A percentile compares a stretch with the other conserved stretches of the same genome.
These are phyloP conservation scores for Suillus fuscotomentosus DNA, from an alignment of 768 basidiomycete species.

Conservation along the genomic window DNA sequence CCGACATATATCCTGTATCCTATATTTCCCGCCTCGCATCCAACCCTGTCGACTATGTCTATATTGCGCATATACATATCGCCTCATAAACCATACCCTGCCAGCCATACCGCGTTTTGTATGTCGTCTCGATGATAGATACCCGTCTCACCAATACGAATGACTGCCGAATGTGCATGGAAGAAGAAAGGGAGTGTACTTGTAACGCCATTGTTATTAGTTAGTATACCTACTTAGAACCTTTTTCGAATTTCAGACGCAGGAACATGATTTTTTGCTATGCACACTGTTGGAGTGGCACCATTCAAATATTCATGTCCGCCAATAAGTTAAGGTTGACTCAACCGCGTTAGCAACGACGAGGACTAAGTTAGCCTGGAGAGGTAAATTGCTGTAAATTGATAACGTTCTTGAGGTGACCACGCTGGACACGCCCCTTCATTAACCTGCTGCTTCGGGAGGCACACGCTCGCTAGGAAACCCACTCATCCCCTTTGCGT, in stretches of 20 bases:
- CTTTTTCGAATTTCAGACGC: neutral
- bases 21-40: slow-evolving; percentile 15
- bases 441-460: slow-evolving; percentile 4
- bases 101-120: slow-evolving; percentile 13
- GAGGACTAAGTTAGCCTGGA: neutral
- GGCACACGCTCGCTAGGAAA: slow-evolving; percentile 4
- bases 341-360: neutral
- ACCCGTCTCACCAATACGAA: slow-evolving; percentile 24
- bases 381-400: slow-evolving; percentile 3
- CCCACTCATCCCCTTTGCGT: neutral
- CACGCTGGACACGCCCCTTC: neutral
- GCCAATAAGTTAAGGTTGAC: neutral
- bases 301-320: slow-evolving; percentile 1
- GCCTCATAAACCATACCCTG: slow-evolving; percentile 12
- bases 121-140: slow-evolving; percentile 33
- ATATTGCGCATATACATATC: slow-evolving; percentile 30
- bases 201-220: slow-evolving; percentile 23
- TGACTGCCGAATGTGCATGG: slow-evolving; percentile 30
- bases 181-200: slow-evolving; percentile 28
- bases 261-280: slow-evolving; percentile 32
- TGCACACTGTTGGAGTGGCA: neutral
- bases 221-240: slow-evolving; percentile 28
- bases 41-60: slow-evolving; percentile 25
- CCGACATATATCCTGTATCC: slow-evolving; percentile 29
- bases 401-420: neutral